Evolutionary conservation across 1,139 yeast genomes (phyloP).

Genomic region (Saccharomycopsis hybrid): DNA sequence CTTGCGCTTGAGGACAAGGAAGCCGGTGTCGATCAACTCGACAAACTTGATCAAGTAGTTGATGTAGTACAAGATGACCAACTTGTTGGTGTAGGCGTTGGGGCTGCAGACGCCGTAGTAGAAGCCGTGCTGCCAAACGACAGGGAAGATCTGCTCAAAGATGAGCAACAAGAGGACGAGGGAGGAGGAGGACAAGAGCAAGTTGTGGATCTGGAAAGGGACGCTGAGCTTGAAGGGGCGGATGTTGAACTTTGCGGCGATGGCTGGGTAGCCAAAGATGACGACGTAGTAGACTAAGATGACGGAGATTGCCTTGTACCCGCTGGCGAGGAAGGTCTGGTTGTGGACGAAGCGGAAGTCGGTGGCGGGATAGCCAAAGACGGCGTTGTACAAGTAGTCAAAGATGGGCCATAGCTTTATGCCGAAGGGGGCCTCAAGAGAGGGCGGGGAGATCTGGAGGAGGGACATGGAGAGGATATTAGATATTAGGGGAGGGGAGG

Average conservation of each 20-base stretch:
- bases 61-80: conserved; percentile 76
- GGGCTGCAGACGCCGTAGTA: conserved; percentile 79
- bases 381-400: conserved; percentile 44
- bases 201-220: conserved; percentile 75
- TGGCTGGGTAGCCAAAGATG: conserved; percentile 75
- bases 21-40: conserved; percentile 88
- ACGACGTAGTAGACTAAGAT: conserved; percentile 66
- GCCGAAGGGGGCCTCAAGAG: conserved; percentile 79
- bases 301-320: conserved; percentile 56
- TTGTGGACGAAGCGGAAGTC: conserved; percentile 66
- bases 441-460: conserved; percentile 4
- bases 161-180: conserved; percentile 59
- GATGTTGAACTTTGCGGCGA: conserved; percentile 44
- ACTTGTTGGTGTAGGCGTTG: conserved; percentile 77
- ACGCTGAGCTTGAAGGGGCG: conserved; percentile 69
- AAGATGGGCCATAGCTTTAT: conserved; percentile 85
- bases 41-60: conserved; percentile 72
- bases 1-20: conserved; percentile 86
- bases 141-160: conserved; percentile 82
- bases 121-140: conserved; percentile 67
- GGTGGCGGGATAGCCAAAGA: conserved; percentile 49
- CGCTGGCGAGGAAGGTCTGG: conserved; percentile 62
- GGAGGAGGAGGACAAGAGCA: conserved; percentile 66
- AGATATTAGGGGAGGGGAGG: no score
- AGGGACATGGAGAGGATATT: not conserved